Conservation (phyloP, 2,329 filamentous ascomycete genomes). For the Monilinia fructicola region DNA sequence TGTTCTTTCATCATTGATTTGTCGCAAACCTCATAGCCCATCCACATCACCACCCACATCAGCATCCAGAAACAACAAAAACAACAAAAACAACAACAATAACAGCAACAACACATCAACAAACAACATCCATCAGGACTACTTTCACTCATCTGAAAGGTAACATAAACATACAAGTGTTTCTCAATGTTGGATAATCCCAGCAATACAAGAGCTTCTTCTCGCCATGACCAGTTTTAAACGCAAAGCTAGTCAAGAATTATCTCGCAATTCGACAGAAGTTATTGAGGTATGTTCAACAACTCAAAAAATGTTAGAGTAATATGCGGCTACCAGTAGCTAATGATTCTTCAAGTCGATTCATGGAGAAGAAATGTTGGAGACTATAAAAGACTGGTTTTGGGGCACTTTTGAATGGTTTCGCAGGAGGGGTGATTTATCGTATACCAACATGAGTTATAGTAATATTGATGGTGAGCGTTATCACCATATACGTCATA, state of each 20-base stretch:
- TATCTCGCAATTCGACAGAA: conserved; percentile 28
- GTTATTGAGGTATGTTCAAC: conserved; percentile 26
- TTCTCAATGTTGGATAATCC: conserved; percentile 17
- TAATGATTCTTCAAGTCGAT: conserved; percentile 1
- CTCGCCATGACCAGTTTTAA: conserved; percentile 28
- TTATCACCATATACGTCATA: neutral
- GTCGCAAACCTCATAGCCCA: conserved; percentile 6
- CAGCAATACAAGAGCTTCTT: conserved; percentile 1
- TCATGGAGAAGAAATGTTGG: conserved; percentile 18
- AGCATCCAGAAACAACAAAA: neutral
- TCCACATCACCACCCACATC: too few relatives aligned
- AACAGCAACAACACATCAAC: neutral
- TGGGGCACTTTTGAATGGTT: conserved; percentile 2
- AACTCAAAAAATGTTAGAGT: neutral
- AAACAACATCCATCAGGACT: neutral
- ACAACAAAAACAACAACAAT: neutral
- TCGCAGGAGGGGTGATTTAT: conserved; percentile 2
- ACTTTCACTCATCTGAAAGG: neutral
- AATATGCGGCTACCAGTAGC: neutral
- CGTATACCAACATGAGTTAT: conserved; percentile 25
- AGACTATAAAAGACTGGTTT: conserved; percentile 15
- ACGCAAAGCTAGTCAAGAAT: conserved; percentile 33
- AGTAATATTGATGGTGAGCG: conserved; percentile 21
- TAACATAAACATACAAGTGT: neutral
- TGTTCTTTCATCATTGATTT: conserved; percentile 21